Evolutionary conservation across 163 green algal genomes (phyloP).

Genomic region (Chloroidium sp.): DNA sequence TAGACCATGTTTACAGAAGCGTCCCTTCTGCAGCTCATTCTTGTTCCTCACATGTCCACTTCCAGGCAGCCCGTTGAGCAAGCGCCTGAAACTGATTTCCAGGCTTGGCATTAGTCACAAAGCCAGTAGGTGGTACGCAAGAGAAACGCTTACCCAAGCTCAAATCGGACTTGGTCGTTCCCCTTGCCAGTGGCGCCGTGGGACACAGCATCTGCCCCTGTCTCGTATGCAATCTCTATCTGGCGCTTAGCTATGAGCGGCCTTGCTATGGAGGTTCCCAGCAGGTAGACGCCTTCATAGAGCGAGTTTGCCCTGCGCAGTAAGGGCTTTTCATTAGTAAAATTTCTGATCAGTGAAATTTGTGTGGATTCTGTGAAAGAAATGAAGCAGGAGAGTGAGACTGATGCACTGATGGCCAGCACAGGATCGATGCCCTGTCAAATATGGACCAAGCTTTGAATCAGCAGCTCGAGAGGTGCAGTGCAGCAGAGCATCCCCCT

Average conservation of each 20-base stretch:
- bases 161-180: constrained; percentile 95
- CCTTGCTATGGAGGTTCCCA: constrained; percentile 96
- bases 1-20: too few relatives aligned
- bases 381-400: too few relatives aligned
- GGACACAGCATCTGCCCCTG: constrained; percentile 91
- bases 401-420: too few relatives aligned
- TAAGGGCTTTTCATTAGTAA: too few relatives aligned
- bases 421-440: neutral
- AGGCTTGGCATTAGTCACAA: neutral
- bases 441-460: neutral
- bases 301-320: constrained; percentile 74
- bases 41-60: too few relatives aligned
- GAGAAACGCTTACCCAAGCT: constrained; percentile 37
- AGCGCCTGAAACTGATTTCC: neutral
- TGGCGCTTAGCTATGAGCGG: constrained; percentile 98
- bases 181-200: constrained; percentile 99
- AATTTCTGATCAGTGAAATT: too few relatives aligned
- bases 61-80: neutral
- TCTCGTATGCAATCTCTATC: constrained; percentile 91
- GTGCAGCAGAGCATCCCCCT: too few relatives aligned
- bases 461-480: too few relatives aligned
- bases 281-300: constrained; percentile 97
- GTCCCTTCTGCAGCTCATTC: too few relatives aligned
- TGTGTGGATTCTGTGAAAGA: too few relatives aligned
- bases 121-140: neutral